A percentile compares a stretch with the other conserved stretches of the same genome.
These are phyloP conservation scores for Angomonas ambiguus DNA, from an alignment of 208 protist genomes.

Conservation along the genomic window DNA sequence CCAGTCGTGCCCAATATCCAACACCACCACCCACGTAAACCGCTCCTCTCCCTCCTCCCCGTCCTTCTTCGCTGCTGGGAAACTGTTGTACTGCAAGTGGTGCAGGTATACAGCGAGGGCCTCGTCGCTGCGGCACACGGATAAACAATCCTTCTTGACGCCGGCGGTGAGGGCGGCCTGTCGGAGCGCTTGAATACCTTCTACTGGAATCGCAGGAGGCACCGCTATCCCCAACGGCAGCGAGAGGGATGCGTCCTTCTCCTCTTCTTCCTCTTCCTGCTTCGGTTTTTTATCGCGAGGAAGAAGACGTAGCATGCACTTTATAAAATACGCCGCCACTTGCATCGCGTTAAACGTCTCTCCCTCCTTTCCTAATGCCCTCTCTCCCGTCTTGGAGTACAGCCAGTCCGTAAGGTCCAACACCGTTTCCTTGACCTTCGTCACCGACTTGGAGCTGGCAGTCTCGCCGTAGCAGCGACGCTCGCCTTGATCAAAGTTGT, in stretches of 20 bases:
- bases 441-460: conserved; percentile 47
- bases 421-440: conserved; percentile 49
- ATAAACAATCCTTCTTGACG: conserved; percentile 31
- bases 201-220: conserved; percentile 17
- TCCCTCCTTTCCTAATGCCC: conserved; percentile 6
- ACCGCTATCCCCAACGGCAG: conserved; percentile 26
- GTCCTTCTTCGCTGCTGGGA: conserved; percentile 12
- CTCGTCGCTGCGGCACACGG: conserved; percentile 46
- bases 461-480: conserved; percentile 61
- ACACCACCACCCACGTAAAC: conserved; percentile 28
- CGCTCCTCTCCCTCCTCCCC: conserved; percentile 13
- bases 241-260: neutral
- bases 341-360: conserved; percentile 31
- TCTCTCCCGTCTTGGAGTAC: conserved; percentile 16
- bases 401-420: conserved; percentile 51
- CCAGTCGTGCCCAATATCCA: conserved; percentile 61
- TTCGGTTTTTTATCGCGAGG: neutral
- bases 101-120: conserved; percentile 57
- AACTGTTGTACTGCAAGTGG: conserved; percentile 45
- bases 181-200: conserved; percentile 31
- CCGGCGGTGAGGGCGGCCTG: conserved; percentile 52
- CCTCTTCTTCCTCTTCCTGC: neutral
- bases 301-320: conserved; percentile 46
- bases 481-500: conserved; percentile 30
- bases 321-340: conserved; percentile 54